These are phyloP conservation scores for Piper longum DNA, from an alignment of 164 flowering plant species.

Conservation along the genomic window DNA sequence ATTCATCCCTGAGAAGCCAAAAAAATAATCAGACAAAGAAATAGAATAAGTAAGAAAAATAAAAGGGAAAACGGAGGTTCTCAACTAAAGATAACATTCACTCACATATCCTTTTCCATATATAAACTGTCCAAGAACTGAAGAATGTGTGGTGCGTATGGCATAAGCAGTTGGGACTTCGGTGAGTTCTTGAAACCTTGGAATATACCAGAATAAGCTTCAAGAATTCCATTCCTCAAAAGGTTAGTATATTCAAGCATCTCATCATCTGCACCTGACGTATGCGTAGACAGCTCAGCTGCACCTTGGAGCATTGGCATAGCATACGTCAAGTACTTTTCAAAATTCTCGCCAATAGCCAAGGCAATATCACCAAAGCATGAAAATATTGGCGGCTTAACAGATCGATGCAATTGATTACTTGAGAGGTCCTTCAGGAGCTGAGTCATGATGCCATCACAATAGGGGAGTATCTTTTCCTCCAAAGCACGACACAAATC, in stretches of 20 bases:
- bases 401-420: too few relatives aligned
- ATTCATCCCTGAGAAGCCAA: conserved; percentile 50
- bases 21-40: background rate
- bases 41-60: background rate
- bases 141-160: conserved; percentile 41
- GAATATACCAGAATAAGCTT: conserved; percentile 57
- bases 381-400: too few relatives aligned
- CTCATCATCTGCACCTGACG: conserved; percentile 41
- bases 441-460: conserved; percentile 19
- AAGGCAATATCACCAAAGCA: too few relatives aligned
- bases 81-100: background rate
- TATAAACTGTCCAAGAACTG: conserved; percentile 47
- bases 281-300: conserved; percentile 35
- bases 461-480: conserved; percentile 40
- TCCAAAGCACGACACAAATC: conserved; percentile 52
- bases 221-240: conserved; percentile 43
- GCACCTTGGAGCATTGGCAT: conserved; percentile 70
- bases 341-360: conserved; percentile 48
- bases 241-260: conserved; percentile 38
- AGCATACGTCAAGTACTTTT: conserved; percentile 52
- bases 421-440: too few relatives aligned
- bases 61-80: background rate
- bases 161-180: conserved; percentile 40
- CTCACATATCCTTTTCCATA: conserved; percentile 47
- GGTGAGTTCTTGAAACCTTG: conserved; percentile 51